Evolutionary conservation across 805 yeast species (phyloP).

Genomic region (Yamadazyma insecticola): DNA sequence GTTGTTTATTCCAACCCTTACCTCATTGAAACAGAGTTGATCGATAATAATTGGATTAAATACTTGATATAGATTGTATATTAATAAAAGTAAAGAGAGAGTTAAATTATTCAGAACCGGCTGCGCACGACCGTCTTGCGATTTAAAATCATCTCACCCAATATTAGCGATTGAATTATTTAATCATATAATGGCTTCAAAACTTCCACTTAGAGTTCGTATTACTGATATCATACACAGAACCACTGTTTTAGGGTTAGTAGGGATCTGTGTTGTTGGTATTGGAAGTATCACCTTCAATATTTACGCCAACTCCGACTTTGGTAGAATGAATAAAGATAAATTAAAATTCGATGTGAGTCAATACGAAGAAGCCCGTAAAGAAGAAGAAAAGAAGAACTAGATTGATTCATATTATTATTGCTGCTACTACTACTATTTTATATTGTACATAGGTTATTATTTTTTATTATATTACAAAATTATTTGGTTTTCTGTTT

Average conservation of each 20-base stretch:
- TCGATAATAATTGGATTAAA: conserved; percentile 34
- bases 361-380: no score
- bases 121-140: no score
- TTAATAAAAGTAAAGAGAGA: background rate
- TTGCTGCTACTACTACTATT: no score
- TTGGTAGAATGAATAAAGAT: conserved; percentile 34
- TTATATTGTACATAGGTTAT: conserved; percentile 5
- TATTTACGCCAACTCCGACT: conserved; percentile 41
- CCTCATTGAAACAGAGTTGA: conserved; percentile 28
- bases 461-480: no score
- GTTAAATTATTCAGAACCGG: no score
- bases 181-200: conserved; percentile 18
- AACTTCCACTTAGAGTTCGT: conserved; percentile 40
- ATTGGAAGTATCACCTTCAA: conserved; percentile 36
- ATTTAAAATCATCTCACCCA: no score
- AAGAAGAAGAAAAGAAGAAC: no score
- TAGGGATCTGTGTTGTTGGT: conserved; percentile 39
- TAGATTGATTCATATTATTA: no score
- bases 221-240: conserved; percentile 42
- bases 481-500: background rate
- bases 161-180: no score
- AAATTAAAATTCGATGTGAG: conserved; percentile 36
- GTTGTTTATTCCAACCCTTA: conserved; percentile 38
- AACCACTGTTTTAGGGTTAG: conserved; percentile 35
- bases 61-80: conserved; percentile 29